A percentile compares a stretch with the other conserved stretches of the same genome.
Evolutionary conservation across 2,329 filamentous ascomycete genomes (phyloP).

Genomic region (Phyllosticta citriasiana): DNA sequence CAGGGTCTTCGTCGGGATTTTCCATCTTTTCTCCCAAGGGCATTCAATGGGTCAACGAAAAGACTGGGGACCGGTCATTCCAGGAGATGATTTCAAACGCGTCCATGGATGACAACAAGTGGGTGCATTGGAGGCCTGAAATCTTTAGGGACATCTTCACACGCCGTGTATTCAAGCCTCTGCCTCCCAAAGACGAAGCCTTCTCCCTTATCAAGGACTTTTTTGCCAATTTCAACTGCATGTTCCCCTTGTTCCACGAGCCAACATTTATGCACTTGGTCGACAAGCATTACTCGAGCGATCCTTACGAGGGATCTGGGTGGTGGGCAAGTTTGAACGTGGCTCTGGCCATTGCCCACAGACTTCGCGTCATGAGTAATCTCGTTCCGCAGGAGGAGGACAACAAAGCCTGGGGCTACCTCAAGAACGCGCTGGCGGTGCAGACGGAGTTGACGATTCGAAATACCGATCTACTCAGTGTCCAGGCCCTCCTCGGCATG

Average conservation of each 20-base stretch:
- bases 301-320: constrained; percentile 88
- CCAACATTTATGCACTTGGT: constrained; percentile 98
- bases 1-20: constrained; percentile 91
- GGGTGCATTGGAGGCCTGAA: constrained; percentile 97
- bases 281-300: constrained; percentile 81
- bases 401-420: constrained; percentile 84
- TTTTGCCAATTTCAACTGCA: constrained; percentile 98
- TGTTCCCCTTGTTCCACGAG: constrained; percentile 95
- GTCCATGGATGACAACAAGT: constrained; percentile 85
- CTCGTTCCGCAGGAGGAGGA: constrained; percentile 85
- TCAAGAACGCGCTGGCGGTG: constrained; percentile 94
- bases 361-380: constrained; percentile 91
- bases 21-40: constrained; percentile 98
- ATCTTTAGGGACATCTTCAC: constrained; percentile 89
- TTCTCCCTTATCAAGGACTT: constrained; percentile 83
- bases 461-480: constrained; percentile 88
- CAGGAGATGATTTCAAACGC: constrained; percentile 86
- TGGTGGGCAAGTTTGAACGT: constrained; percentile 99
- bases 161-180: constrained; percentile 68
- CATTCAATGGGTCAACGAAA: constrained; percentile 96
- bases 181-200: constrained; percentile 81
- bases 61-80: constrained; percentile 92
- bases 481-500: constrained; percentile 90
- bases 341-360: constrained; percentile 82
- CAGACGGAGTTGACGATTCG: constrained; percentile 90